Conservation (phyloP, 78 protist genomes). For the Monosiga brevicollis region DNA sequence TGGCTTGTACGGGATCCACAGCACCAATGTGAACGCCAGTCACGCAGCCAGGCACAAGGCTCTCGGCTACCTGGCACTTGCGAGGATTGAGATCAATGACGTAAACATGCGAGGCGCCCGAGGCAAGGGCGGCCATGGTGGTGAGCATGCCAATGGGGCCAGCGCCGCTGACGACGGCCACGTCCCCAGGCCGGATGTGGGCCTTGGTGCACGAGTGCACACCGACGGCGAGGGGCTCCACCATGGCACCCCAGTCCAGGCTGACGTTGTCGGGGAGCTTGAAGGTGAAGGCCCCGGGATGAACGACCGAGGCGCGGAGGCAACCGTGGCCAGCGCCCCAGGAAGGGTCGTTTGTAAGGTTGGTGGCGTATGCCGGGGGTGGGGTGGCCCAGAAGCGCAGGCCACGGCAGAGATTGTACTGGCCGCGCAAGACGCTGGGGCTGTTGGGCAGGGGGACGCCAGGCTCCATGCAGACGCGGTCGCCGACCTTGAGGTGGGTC, state of each 20-base stretch:
- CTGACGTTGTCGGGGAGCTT: conserved; percentile 31
- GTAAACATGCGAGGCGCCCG: conserved; percentile 6
- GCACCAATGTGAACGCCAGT: neutral
- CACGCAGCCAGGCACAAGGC: neutral
- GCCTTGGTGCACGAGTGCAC: conserved; percentile 31
- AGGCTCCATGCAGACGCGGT: conserved; percentile 51
- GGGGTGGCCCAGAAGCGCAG: conserved; percentile 53
- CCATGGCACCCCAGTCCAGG: conserved; percentile 36
- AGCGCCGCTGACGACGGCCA: conserved; percentile 14
- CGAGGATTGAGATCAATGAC: neutral
- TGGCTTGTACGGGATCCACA: neutral
- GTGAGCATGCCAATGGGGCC: conserved; percentile 38
- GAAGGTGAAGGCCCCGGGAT: conserved; percentile 14
- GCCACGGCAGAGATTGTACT: conserved; percentile 47
- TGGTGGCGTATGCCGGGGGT: conserved; percentile 7
- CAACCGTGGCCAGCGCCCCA: conserved; percentile 23
- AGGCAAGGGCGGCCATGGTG: conserved; percentile 15
- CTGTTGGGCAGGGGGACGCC: conserved; percentile 35
- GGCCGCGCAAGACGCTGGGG: conserved; percentile 7
- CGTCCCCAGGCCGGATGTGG: neutral
- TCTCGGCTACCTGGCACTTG: neutral
- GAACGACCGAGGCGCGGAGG: neutral
- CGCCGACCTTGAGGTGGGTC: conserved; percentile 20
- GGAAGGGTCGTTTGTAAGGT: neutral
- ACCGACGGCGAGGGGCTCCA: conserved; percentile 52